Conservation (phyloP, 2,329 filamentous ascomycete species). For the Amesomyces nigricolor region DNA sequence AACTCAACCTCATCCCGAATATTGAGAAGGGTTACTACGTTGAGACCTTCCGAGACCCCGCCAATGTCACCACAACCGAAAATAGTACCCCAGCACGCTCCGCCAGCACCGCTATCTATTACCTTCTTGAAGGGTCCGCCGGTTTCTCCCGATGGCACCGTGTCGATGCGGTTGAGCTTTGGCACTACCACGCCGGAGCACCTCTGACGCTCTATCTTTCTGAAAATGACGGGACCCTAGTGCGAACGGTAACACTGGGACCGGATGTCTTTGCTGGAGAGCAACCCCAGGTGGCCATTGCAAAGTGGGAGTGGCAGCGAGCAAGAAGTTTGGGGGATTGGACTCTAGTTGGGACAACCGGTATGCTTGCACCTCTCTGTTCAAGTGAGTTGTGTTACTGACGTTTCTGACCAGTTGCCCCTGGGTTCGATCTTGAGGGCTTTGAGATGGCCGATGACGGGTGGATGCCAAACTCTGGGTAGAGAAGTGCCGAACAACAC, state of each 20-base stretch:
- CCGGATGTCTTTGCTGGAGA: slow-evolving; percentile 38
- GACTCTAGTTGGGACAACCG: slow-evolving; percentile 39
- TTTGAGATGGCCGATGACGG: not conserved
- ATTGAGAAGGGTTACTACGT: slow-evolving; percentile 46
- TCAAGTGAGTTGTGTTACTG: not conserved
- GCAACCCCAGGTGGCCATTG: slow-evolving; percentile 39
- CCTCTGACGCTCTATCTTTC: slow-evolving; percentile 43
- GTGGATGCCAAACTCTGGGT: not conserved
- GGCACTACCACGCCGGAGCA: slow-evolving; percentile 50
- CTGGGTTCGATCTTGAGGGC: not conserved
- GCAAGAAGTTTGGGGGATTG: slow-evolving; percentile 41
- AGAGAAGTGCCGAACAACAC: not conserved
- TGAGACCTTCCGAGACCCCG: slow-evolving; percentile 41
- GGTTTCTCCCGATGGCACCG: slow-evolving; percentile 46
- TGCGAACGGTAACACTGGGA: slow-evolving; percentile 35
- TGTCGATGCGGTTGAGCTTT: slow-evolving; percentile 42
- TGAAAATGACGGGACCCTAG: slow-evolving; percentile 37
- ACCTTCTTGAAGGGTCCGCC: slow-evolving; percentile 41
- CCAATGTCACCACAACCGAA: slow-evolving; percentile 14
- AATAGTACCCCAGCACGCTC: slow-evolving; percentile 32
- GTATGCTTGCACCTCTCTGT: not conserved
- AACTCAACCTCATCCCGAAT: slow-evolving; percentile 39
- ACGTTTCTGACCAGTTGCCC: not conserved
- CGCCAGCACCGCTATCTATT: slow-evolving; percentile 48
- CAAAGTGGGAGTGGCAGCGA: slow-evolving; percentile 40